Conservation (phyloP, 176 grass and related monocot species). For the Lolium perenne region DNA sequence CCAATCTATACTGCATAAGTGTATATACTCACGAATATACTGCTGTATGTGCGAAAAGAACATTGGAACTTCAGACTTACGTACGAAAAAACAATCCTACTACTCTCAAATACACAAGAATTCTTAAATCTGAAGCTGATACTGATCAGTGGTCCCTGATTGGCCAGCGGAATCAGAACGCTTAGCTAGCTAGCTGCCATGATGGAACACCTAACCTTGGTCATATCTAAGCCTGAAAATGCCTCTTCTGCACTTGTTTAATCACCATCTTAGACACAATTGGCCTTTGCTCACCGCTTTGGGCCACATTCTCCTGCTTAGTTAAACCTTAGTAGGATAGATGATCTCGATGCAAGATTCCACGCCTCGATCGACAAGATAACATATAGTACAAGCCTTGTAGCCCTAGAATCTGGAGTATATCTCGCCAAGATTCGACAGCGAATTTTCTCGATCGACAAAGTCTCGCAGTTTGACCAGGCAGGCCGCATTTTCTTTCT, state of each 20-base stretch:
- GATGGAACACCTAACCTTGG: conserved; percentile 31
- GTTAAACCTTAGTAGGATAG: not conserved
- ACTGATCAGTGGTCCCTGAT: conserved; percentile 35
- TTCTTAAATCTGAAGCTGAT: conserved; percentile 7
- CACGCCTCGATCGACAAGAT: conserved; percentile 33
- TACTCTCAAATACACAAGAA: not conserved
- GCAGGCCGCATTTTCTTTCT: not conserved
- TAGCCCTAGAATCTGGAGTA: conserved; percentile 43
- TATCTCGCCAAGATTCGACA: conserved; percentile 46
- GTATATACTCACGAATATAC: too few species aligned
- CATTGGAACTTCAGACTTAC: not conserved
- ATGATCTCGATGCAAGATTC: conserved; percentile 61
- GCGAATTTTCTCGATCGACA: conserved; percentile 31
- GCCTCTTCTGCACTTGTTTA: conserved; percentile 43
- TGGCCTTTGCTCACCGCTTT: conserved; percentile 38
- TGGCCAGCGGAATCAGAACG: conserved; percentile 21
- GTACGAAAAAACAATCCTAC: not conserved
- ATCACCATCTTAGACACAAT: not conserved
- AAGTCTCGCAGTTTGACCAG: conserved; percentile 40
- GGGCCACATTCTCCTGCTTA: conserved; percentile 29
- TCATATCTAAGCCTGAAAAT: conserved; percentile 37
- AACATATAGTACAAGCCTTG: conserved; percentile 35
- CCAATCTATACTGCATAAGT: not conserved
- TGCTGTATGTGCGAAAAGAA: too few species aligned
- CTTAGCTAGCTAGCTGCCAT: not conserved